Evolutionary conservation across 1,284 basidiomycete genomes (phyloP), one percentile per base, ranked within the genome.

Genomic region (Leccinum fuscescens): DNA sequence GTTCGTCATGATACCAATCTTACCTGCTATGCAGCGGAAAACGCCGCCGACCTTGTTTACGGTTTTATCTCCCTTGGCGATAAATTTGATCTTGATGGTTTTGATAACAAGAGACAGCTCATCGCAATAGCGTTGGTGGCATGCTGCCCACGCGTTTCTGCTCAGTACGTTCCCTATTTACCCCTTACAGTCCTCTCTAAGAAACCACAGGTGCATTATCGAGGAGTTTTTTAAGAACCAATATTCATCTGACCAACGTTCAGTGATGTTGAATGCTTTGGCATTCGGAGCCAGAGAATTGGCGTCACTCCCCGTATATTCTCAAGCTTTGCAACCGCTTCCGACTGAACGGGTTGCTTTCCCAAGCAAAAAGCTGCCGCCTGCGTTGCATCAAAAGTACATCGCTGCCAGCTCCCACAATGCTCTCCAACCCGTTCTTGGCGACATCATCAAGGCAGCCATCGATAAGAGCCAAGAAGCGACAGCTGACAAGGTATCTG

Each of bases 171-270:
- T 44, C 6, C 4, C 29, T 35, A 17, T 20, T n/a, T 33, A 3
- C 3, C 52, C 8, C 39, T 5, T 51, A 20, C 3, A 2, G 3
- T 54, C 7, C 14, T 57, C n/a, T 55, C 56, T 64, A 46, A 57
- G 54, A 63, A 27, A 48, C 14, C 20, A 56, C 69, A 96, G 94
- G 3, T 82, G 85, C 53, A 79, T 96, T n/a, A 87, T 91, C 51
- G 93, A 98, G 71, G 93, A 97, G 69, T 93, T 94, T 74, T 98
- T 98, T 77, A 88, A 89, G 62, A 90, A 91, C 55, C 92, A 96
- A 66, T 98, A 96, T 74, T 94, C 94, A 0, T 84, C 85, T 4
- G 83, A 86, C 22, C 94, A 98, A 69, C 87, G 95, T 11, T 89
- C 86, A 62, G 84, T 85, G 5, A 94, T 96, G 70, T 81, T 98